Percentiles rank a stretch among this genome's conserved stretches.
Evolutionary conservation across 2,329 filamentous ascomycete genomes (phyloP).

Genomic region (Fusarium nygamai): DNA sequence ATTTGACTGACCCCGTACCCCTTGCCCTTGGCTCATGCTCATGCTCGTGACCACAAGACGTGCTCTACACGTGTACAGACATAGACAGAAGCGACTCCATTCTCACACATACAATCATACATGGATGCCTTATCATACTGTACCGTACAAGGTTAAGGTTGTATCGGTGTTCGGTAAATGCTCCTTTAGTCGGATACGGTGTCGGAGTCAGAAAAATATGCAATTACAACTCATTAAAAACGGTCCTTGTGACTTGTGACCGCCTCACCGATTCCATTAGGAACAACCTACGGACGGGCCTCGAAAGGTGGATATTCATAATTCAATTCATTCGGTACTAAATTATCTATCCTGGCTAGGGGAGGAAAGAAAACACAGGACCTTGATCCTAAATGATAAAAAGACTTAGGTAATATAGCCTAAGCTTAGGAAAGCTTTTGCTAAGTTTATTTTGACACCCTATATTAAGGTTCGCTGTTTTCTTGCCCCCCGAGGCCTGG

Average conservation of each 20-base stretch:
- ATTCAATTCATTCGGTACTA: conserved; percentile 9
- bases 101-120: neutral
- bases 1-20: neutral
- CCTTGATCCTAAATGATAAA: no score
- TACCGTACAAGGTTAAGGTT: neutral
- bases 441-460: no score
- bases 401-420: no score
- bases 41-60: conserved; percentile 10
- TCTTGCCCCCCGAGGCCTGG: no score
- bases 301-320: conserved; percentile 26
- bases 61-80: conserved; percentile 21
- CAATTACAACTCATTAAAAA: conserved; percentile 31
- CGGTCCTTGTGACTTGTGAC: conserved; percentile 20
- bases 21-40: conserved; percentile 1
- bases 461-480: no score
- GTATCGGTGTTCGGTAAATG: conserved; percentile 1
- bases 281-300: neutral
- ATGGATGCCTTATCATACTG: conserved; percentile 18
- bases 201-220: conserved; percentile 8
- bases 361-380: no score
- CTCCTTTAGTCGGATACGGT: neutral
- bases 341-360: conserved; percentile 8
- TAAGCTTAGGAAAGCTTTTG: no score
- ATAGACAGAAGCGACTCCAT: conserved; percentile 10
- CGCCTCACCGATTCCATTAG: conserved; percentile 30